Base-by-base conservation (phyloP, 805 yeast genomes). In the Metschnikowia similis region DNA sequence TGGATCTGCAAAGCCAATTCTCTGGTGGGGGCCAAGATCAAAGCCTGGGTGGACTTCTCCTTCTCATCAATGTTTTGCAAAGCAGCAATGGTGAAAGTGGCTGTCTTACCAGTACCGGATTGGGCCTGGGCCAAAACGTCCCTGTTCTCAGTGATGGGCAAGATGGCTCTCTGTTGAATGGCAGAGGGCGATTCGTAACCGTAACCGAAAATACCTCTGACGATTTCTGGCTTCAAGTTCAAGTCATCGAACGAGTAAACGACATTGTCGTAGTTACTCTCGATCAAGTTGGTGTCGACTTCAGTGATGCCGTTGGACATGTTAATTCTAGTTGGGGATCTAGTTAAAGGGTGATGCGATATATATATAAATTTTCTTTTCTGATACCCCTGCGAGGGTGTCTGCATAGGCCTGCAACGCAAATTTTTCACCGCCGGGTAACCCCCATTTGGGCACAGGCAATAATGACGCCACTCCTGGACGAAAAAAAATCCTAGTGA, bases 1-100 rank as follows among this genome's bases (percentile, higher is more conserved):
- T 89, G 96, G 69, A 94, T 94, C 80, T 94, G 99, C 60, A 84
- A 77, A 45, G 98, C 98, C 71, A 94, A 81, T 70, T 94, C 99
- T 80, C 99, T 87, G 11, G 99, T 94, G 60, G 99, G 99, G 27
- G 94, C 96, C 67, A 94, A 80, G 60, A 94, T 89, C 67, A 94
- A 80, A 54, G 97, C 98, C 80, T 90, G 97, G 57, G 95, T 84
- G 55, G 84, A 80, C 69, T 83, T 80, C 66, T 79, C 75, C 58
- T 76, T 75, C 61, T 84, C 79, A 69, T 91, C 96, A 53, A 90
- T 80, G 71, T 80, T 80, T 71, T 82, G 85, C 64, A 83, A 78
- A 64, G 84, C 83, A 61, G 85, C 70, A 58, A 92, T 89, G 56
- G 89, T 76, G 71, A 83, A 87, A 21, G 95, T 87, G 50, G 95